Evolutionary conservation across 371 early-diverging fungal species (phyloP), one percentile per base, ranked within the genome.

Genomic region (Mucor racemosus): DNA sequence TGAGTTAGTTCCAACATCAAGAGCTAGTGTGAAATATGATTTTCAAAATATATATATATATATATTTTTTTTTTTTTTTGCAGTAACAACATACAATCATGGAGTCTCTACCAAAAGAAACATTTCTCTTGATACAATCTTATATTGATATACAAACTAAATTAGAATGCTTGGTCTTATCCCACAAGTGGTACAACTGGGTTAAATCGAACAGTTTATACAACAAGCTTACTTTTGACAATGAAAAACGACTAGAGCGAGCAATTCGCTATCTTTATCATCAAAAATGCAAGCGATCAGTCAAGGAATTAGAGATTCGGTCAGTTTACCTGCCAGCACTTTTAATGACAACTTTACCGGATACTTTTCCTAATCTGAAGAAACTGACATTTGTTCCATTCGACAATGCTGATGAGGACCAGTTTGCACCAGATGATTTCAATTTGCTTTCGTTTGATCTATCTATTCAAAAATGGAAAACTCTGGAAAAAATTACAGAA

Each of bases 61-160:
- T n/a, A n/a, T n/a, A n/a, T n/a, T n/a, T n/a, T n/a, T n/a, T 15
- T 42, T 42, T 42, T 42, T 7, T 42, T 14, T n/a, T 15, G 42
- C 48, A 48, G 19, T 26, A 21, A 50, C 1, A 50, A 7, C 5
- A 21, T 21, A 4, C 26, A 21, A 44, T 44, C 8, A 50, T 50
- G 50, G 50, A 50, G 21, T 50, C 50, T 10, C 4, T 50, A 21
- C 50, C 50, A 50, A 50, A 50, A 11, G 50, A 50, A 26, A 50
- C 50, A 13, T 50, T 50, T 50, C 50, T 50, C 13, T 10, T 50
- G 50, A 50, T 50, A 50, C 50, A 50, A 50, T 26, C 26, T 7
- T 50, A 50, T 19, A 19, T 50, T 26, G 50, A 50, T 10, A 26
- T 50, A 50, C 50, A 50, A 19, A 50, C 50, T 50, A 50, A 50